phyloP scores from a whole-genome alignment of 2,329 filamentous ascomycete species.

The Hansfordia pulvinata region DNA sequence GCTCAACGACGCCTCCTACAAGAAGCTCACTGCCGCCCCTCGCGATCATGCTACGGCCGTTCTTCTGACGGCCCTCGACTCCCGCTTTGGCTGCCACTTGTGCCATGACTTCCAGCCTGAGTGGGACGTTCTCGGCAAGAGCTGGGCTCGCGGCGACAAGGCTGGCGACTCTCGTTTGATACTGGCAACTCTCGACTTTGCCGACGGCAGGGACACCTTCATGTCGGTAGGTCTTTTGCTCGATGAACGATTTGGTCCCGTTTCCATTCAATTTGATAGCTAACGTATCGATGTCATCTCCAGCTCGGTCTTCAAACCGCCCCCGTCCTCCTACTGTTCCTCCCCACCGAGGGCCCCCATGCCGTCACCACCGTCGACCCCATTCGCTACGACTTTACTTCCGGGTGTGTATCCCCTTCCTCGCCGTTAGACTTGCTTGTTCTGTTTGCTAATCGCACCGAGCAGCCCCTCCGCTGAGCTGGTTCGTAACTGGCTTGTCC shows the following conservation, averaged over 20 bases:
- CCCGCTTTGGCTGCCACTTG: constrained; percentile 70
- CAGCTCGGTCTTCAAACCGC: constrained; percentile 91
- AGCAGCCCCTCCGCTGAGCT: constrained; percentile 66
- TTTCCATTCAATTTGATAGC: neutral
- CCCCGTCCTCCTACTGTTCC: constrained; percentile 78
- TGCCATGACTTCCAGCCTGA: constrained; percentile 90
- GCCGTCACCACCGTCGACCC: constrained; percentile 58
- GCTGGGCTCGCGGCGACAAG: constrained; percentile 80
- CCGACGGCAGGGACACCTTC: constrained; percentile 71
- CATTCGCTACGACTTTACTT: constrained; percentile 71
- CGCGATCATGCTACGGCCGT: constrained; percentile 76
- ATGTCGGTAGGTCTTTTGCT: constrained; percentile 52
- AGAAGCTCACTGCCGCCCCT: constrained; percentile 59
- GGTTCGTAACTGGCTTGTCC: constrained; percentile 64
- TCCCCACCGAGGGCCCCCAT: constrained; percentile 68
- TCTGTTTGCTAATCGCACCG: constrained; percentile 2
- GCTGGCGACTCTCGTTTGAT: constrained; percentile 57
- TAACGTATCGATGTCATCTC: constrained; percentile 4
- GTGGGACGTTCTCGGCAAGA: constrained; percentile 75
- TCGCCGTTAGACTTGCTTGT: constrained; percentile 1
- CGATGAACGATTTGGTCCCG: no score
- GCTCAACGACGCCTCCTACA: constrained; percentile 65
- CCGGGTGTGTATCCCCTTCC: constrained; percentile 41
- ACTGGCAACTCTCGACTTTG: constrained; percentile 79
- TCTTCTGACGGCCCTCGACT: constrained; percentile 74